A percentile compares a stretch with the other conserved stretches of the same genome.
phyloP scores from a whole-genome alignment of 2,329 filamentous ascomycete genomes.

The Colletotrichum lini region DNA sequence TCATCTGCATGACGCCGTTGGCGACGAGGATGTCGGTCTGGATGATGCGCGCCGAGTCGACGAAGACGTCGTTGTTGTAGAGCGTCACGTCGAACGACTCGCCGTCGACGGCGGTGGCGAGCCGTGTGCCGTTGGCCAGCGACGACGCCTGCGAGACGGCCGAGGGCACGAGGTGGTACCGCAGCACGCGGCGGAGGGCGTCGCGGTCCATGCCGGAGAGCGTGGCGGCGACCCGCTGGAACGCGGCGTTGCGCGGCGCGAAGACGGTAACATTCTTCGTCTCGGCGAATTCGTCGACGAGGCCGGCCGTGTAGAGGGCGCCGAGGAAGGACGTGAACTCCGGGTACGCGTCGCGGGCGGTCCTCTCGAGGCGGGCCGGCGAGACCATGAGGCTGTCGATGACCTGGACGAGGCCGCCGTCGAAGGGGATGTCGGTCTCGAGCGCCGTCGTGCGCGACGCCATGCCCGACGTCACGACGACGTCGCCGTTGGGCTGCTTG shows the following conservation, averaged over 20 bases:
- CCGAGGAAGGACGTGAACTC: constrained; percentile 42
- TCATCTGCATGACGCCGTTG: constrained; percentile 72
- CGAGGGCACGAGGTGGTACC: constrained; percentile 39
- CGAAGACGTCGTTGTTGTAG: constrained; percentile 59
- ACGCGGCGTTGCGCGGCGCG: constrained; percentile 39
- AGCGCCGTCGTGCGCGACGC: constrained; percentile 60
- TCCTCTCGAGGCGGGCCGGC: constrained; percentile 49
- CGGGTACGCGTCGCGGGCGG: constrained; percentile 38
- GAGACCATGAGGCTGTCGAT: constrained; percentile 66
- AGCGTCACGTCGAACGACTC: constrained; percentile 32
- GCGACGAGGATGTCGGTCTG: constrained; percentile 68
- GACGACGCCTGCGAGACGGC: constrained; percentile 28
- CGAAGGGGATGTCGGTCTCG: constrained; percentile 61
- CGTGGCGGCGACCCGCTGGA: constrained; percentile 34
- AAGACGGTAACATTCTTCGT: constrained; percentile 39
- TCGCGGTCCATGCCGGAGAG: constrained; percentile 26
- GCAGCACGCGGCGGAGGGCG: constrained; percentile 36
- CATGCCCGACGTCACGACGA: constrained; percentile 47
- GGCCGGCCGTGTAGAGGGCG: constrained; percentile 39
- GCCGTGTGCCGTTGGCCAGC: constrained; percentile 18
- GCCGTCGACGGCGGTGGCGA: constrained; percentile 23
- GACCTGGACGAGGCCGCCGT: constrained; percentile 65
- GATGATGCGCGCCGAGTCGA: constrained; percentile 67
- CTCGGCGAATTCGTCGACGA: constrained; percentile 40
- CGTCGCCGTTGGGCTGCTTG: constrained; percentile 56